Evolutionary conservation across 306 rosid genomes (phyloP), one percentile per base, ranked within the genome.

Genomic region (Vigna angularis): DNA sequence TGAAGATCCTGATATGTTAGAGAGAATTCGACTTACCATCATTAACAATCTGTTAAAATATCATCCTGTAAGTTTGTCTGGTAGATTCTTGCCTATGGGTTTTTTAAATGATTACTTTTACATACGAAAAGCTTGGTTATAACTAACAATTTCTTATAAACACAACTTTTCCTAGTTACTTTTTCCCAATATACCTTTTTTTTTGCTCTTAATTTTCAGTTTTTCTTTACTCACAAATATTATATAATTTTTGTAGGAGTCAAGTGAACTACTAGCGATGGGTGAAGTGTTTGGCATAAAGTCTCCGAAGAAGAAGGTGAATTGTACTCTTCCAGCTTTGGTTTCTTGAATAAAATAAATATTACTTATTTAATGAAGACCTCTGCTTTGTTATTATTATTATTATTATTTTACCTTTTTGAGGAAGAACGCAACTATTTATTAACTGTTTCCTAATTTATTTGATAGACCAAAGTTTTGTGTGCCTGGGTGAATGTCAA

Each of bases 281-380:
- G 99, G 99, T 30, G 97, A 92, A 89, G 97, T 94, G 51, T 95
- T 95, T 92, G 99, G 99, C 80, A 83, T 95, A 68, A 87, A 89
- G 78, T 90, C 93, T 77, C 99, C 99, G 22, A 88, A 85, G 77
- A 88, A 88, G 83, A 92, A 91, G 98, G 99, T 95, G 86, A 83
- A 38, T 56, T 64, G 40, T 78, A 76, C 74, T 74, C 66, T 82
- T 66, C 45, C 24, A 38, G 65, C 56, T 70, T 83, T 80, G 38
- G 48, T 40, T 22, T 57, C 62, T 49, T 73, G 22, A 48, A 63
- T 18, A 72, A 48, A 58, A 10, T 32, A 50, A 15, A 44, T 52
- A 7, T 77, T 45, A 4, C 22, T 13, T 45, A 57, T 57, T 55
- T 18, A 11, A 22, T 18, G 49, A 30, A 61, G 49, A 22, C 24